A percentile compares a stretch with the other conserved stretches of the same genome.
phyloP scores from a whole-genome alignment of 768 basidiomycete genomes.

The Kwoniella shandongensis region DNA sequence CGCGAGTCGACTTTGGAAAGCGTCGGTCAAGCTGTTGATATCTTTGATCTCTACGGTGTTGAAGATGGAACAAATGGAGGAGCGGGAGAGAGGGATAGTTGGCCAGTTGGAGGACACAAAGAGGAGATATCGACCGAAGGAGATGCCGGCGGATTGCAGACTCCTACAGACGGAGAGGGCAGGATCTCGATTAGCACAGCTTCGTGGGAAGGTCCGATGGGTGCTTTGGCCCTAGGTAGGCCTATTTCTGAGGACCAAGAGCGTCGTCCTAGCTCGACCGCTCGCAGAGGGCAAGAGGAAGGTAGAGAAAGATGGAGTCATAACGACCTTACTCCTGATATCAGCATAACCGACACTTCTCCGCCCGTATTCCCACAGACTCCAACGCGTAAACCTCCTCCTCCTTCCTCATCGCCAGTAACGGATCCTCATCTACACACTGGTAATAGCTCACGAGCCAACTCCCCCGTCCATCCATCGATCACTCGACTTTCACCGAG shows the following conservation, averaged over 20 bases:
- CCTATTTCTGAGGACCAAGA: too few species aligned
- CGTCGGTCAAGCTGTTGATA: slow-evolving; percentile 33
- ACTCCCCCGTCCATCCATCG: too few species aligned
- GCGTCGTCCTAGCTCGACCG: too few species aligned
- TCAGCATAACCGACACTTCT: slow-evolving; percentile 1
- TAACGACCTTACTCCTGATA: not conserved
- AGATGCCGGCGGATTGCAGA: too few species aligned
- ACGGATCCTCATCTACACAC: not conserved
- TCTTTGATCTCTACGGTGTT: slow-evolving; percentile 36
- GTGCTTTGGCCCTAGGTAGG: not conserved
- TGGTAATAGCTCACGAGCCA: not conserved
- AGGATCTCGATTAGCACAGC: not conserved
- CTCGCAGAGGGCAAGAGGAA: too few species aligned
- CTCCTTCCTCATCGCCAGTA: not conserved
- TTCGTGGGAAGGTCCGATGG: slow-evolving; percentile 2
- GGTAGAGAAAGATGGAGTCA: too few species aligned
- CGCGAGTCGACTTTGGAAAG: slow-evolving; percentile 33
- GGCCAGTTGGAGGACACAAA: slow-evolving; percentile 1
- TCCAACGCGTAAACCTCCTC: not conserved
- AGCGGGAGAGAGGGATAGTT: slow-evolving; percentile 8
- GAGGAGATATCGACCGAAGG: too few species aligned
- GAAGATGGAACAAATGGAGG: not conserved
- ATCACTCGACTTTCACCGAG: not conserved
- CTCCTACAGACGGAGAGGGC: not conserved
- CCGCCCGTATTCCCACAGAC: not conserved